A percentile compares a stretch with the other conserved stretches of the same genome.
These are phyloP conservation scores for Hemisphaericaspora subhashii DNA, from an alignment of 1,139 yeast species.

Conservation along the genomic window DNA sequence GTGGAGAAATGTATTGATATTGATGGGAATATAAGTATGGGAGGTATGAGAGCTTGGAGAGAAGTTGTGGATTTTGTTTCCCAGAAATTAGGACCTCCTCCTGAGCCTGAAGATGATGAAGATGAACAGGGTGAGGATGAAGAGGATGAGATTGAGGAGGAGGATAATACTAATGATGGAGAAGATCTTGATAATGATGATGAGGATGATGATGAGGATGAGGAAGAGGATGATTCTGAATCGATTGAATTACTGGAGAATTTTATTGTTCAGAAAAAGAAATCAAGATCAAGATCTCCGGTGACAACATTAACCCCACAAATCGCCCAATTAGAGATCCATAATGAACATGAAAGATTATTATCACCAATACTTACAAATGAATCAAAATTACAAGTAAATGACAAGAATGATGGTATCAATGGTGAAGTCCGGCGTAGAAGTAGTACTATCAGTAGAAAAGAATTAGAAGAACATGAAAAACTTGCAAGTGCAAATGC, in stretches of 20 bases:
- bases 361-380: constrained; percentile 11
- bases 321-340: constrained; percentile 8
- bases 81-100: constrained; percentile 27
- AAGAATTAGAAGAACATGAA: constrained; percentile 20
- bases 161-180: constrained; percentile 15
- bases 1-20: constrained; percentile 31
- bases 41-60: constrained; percentile 34
- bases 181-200: constrained; percentile 16
- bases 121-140: constrained; percentile 17
- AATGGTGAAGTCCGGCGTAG: neutral
- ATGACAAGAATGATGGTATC: no score
- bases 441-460: constrained; percentile 12
- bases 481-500: constrained; percentile 22
- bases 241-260: neutral
- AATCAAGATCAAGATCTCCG: constrained; percentile 3
- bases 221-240: constrained; percentile 7
- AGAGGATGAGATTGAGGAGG: constrained; percentile 15
- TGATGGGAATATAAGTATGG: constrained; percentile 35
- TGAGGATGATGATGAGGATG: constrained; percentile 16
- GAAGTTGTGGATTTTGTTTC: constrained; percentile 31
- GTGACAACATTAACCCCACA: neutral
- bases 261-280: neutral
- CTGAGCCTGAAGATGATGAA: constrained; percentile 22
- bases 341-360: constrained; percentile 9
- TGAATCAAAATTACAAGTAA: constrained; percentile 5